These are phyloP conservation scores for Brassica cretica DNA, from an alignment of 345 rosid genomes.

Conservation along the genomic window DNA sequence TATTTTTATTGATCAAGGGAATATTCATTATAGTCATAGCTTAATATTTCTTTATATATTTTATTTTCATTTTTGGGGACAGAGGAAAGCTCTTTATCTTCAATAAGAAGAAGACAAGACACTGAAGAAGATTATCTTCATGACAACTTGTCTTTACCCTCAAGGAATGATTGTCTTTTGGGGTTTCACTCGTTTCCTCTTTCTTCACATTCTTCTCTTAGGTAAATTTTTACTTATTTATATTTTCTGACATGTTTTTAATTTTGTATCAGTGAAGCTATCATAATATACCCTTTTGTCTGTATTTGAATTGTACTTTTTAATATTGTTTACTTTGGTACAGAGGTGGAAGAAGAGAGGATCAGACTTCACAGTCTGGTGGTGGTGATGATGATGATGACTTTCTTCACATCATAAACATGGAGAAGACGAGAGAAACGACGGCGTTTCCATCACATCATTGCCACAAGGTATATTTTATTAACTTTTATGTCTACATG, in stretches of 20 bases:
- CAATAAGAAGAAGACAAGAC: slow-evolving; percentile 46
- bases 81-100: slow-evolving; percentile 39
- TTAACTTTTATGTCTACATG: background rate
- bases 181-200: slow-evolving; percentile 38
- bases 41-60: background rate
- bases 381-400: slow-evolving; percentile 33
- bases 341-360: slow-evolving; percentile 28
- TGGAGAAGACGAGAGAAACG: slow-evolving; percentile 30
- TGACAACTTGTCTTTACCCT: slow-evolving; percentile 38
- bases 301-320: slow-evolving; percentile 28
- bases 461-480: slow-evolving; percentile 45
- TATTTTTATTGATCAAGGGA: slow-evolving; percentile 17
- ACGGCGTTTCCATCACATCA: slow-evolving; percentile 44
- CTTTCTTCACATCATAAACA: slow-evolving; percentile 47
- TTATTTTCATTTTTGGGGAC: background rate
- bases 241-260: slow-evolving; percentile 32
- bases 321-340: slow-evolving; percentile 13
- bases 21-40: slow-evolving; percentile 17
- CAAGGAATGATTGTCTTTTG: slow-evolving; percentile 45
- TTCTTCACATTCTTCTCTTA: slow-evolving; percentile 38
- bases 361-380: slow-evolving; percentile 39
- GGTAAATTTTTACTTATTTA: slow-evolving; percentile 16
- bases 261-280: slow-evolving; percentile 24
- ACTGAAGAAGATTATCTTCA: slow-evolving; percentile 36
- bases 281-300: slow-evolving; percentile 27